Conservation (phyloP, 140 eudicot genomes). For the Oenanthe javanica region DNA sequence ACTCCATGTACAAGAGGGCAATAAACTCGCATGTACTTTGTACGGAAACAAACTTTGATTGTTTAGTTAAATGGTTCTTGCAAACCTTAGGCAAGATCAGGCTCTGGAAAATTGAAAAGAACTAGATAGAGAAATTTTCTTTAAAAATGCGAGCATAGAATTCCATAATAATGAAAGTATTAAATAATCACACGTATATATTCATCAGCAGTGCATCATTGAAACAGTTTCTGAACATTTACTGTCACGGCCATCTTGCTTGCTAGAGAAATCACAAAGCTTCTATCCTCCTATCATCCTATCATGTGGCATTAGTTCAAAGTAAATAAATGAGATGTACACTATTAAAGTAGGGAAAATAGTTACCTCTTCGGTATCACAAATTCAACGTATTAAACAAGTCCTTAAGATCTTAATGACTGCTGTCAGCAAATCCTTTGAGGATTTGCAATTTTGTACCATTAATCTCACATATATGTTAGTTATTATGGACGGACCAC, state of each 20-base stretch:
- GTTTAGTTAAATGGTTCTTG: not conserved
- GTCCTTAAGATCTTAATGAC: not conserved
- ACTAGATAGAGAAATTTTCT: conserved; percentile 74
- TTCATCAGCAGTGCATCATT: not conserved
- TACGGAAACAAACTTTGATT: not conserved
- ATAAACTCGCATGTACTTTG: not conserved
- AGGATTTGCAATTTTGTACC: not conserved
- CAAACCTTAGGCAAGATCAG: conserved; percentile 71
- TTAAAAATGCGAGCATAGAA: conserved; percentile 65
- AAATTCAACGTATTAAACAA: not conserved
- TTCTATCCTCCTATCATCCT: conserved; percentile 91
- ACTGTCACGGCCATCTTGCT: conserved; percentile 82
- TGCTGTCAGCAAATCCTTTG: not conserved
- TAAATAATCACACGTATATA: conserved; percentile 10
- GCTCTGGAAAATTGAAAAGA: conserved; percentile 89
- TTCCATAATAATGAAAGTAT: conserved; percentile 19
- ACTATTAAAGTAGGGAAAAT: not conserved
- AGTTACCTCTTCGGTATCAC: not conserved
- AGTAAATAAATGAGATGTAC: not conserved
- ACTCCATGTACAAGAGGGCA: too few relatives aligned
- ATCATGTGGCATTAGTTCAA: conserved; percentile 16
- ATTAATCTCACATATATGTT: not conserved
- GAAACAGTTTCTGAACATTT: conserved; percentile 17
- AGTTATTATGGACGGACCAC: not conserved
- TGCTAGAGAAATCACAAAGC: conserved; percentile 58